Base-by-base conservation (phyloP, 805 yeast species). In the Metschnikowia lachancei region DNA sequence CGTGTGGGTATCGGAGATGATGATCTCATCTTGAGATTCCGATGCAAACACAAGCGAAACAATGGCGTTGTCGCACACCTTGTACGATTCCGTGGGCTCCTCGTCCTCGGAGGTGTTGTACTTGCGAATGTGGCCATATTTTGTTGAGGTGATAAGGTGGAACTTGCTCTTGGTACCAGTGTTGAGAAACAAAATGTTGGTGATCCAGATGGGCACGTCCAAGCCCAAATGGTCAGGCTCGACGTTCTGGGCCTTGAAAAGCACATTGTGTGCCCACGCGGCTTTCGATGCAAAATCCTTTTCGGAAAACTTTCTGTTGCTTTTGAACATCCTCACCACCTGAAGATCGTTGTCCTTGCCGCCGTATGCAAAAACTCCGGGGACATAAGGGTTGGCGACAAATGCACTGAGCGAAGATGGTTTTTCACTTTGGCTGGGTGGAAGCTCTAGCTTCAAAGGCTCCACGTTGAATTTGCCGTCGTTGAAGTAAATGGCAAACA, bases 171-270 rank as follows among this genome's bases (percentile, higher is more conserved):
- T 50, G 46, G 74, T 60, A 18, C 54, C 65, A 4, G 60, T 56
- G 9, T 70, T 51, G 38, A 75, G 45, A 56, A 83, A 80, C 44
- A 69, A 62, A 38, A 89, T 72, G 45, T 76, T 74, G 4, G 82
- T 77, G 33, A 88, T 76, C 87, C 95, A 85, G 10, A 92, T 78
- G 3, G 95, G 96, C 6, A 83, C 94, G 48, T 90, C 76, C 52
- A 94, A 67, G 56, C 87, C 95, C 24, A 92, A 67, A 52, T 77
- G 79, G 65, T 85, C 87, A 56, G 87, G 83, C 49, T 84, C 80
- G n/a, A 89, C 95, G 62, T 89, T 89, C 60, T 86, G 86, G 2
- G 85, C 96, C 53, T 77, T 74, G 75, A 85, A 91, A 4, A 85
- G 47, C 4, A 58, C 58, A 54, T 57, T 56, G 1, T 62, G 53